Evolutionary conservation across 2,329 filamentous ascomycete genomes (phyloP).

Genomic region (Monilinia vaccinii-corymbosi): DNA sequence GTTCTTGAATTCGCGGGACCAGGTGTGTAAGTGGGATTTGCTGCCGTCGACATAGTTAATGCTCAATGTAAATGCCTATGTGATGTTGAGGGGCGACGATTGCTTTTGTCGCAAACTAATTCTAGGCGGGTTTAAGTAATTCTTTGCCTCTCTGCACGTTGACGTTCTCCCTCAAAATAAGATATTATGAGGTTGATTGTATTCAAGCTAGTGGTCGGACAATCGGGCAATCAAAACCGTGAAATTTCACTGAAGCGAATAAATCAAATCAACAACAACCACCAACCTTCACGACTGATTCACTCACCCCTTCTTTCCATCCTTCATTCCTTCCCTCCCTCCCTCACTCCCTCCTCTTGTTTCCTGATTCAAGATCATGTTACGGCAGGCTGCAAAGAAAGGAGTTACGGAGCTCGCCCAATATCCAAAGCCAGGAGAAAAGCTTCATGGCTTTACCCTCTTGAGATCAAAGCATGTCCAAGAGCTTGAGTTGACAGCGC

Average conservation of each 20-base stretch:
- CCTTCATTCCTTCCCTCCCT: background rate
- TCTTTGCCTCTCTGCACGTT: conserved; percentile 4
- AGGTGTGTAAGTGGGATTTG: conserved; percentile 32
- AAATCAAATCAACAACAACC: background rate
- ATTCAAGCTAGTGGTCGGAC: conserved; percentile 8
- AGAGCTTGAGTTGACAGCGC: conserved; percentile 83
- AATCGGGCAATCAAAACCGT: conserved; percentile 8
- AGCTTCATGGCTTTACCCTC: conserved; percentile 88
- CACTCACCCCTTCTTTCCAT: background rate
- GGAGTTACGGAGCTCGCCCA: conserved; percentile 68
- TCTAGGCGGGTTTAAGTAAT: conserved; percentile 7
- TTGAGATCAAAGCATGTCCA: conserved; percentile 84
- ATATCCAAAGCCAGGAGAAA: conserved; percentile 71
- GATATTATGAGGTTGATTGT: conserved; percentile 10
- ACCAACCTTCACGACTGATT: background rate
- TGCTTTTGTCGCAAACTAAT: conserved; percentile 3
- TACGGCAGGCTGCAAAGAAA: conserved; percentile 38
- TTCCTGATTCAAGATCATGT: conserved; percentile 32
- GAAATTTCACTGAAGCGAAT: conserved; percentile 11
- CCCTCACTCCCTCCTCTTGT: background rate
- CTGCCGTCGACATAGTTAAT: conserved; percentile 28
- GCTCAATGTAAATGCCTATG: background rate
- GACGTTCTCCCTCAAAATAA: conserved; percentile 7
- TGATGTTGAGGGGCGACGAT: conserved; percentile 11
- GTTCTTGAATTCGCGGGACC: conserved; percentile 26